Conservation (phyloP, 2,329 filamentous ascomycete species). For the Lasiodiplodia sp. region DNA sequence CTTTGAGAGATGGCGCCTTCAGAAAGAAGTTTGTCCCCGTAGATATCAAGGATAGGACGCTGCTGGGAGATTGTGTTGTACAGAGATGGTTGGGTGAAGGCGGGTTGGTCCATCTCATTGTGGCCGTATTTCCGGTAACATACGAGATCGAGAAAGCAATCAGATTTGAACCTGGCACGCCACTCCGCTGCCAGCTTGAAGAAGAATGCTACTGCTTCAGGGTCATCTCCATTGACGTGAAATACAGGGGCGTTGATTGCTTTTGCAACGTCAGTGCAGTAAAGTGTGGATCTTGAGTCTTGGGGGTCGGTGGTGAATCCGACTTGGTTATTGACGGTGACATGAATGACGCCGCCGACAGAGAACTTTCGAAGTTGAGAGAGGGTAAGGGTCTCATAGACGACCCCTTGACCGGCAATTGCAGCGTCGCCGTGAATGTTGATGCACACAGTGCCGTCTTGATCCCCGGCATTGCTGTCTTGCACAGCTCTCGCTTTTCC, state of each 20-base stretch:
- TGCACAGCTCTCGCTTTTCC: conserved; percentile 98
- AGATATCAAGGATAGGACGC: conserved; percentile 85
- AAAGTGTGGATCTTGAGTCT: conserved; percentile 95
- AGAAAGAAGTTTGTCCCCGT: conserved; percentile 86
- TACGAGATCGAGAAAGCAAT: conserved; percentile 96
- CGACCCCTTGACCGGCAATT: conserved; percentile 94
- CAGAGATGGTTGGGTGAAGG: conserved; percentile 99
- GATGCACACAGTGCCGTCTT: conserved; percentile 89
- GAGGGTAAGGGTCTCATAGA: conserved; percentile 99
- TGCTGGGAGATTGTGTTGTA: conserved; percentile 96
- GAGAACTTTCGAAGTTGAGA: conserved; percentile 95
- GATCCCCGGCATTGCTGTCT: conserved; percentile 95
- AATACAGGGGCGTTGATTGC: conserved; percentile 98
- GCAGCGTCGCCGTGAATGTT: conserved; percentile 96
- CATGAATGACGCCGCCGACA: conserved; percentile 94
- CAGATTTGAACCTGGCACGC: conserved; percentile 98
- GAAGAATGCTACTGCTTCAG: conserved; percentile 97
- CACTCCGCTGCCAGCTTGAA: conserved; percentile 97
- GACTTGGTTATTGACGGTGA: conserved; percentile 99
- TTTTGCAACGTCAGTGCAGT: conserved; percentile 99
- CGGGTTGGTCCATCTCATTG: conserved; percentile 99
- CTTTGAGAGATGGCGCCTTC: conserved; percentile 97
- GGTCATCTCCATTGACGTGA: conserved; percentile 98
- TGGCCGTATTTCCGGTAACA: conserved; percentile 99
- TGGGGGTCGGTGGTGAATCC: conserved; percentile 98